Percentiles rank a stretch among this genome's conserved stretches.
Conservation (phyloP, 23 red algal genomes). For the Gracilariopsis chorda region DNA sequence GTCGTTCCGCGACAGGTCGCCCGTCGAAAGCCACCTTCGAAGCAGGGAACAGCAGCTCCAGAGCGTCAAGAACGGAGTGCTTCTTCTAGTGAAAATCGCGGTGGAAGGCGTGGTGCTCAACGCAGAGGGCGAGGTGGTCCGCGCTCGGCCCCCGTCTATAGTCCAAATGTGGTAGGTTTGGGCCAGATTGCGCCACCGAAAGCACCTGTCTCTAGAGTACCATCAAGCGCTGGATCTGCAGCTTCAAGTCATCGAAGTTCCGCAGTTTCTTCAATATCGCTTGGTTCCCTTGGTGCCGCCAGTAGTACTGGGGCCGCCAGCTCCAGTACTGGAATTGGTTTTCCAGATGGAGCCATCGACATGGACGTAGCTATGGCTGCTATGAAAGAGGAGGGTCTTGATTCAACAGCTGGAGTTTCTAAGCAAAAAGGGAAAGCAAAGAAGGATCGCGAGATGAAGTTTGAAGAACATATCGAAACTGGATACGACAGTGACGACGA, state of each 20-base stretch:
- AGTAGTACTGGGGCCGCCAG: constrained; percentile 15
- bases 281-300: constrained; percentile 30
- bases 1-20: constrained; percentile 52
- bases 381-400: background rate
- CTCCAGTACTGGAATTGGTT: background rate
- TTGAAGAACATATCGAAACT: constrained; percentile 47
- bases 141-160: background rate
- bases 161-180: constrained; percentile 35
- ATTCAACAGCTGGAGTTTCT: background rate
- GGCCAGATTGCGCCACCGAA: constrained; percentile 62
- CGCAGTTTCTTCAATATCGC: constrained; percentile 29
- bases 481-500: constrained; percentile 60
- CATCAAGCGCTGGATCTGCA: constrained; percentile 8
- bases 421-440: background rate
- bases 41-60: background rate
- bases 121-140: background rate
- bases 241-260: constrained; percentile 43
- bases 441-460: background rate
- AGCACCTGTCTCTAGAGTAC: background rate
- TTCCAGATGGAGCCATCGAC: background rate
- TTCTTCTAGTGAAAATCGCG: background rate
- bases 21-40: constrained; percentile 20
- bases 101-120: background rate
- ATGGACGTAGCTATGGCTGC: background rate
- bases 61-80: background rate